A percentile compares a stretch with the other conserved stretches of the same genome.
Conservation (phyloP, 257 asterid species). For the Oldenlandia corymbosa region DNA sequence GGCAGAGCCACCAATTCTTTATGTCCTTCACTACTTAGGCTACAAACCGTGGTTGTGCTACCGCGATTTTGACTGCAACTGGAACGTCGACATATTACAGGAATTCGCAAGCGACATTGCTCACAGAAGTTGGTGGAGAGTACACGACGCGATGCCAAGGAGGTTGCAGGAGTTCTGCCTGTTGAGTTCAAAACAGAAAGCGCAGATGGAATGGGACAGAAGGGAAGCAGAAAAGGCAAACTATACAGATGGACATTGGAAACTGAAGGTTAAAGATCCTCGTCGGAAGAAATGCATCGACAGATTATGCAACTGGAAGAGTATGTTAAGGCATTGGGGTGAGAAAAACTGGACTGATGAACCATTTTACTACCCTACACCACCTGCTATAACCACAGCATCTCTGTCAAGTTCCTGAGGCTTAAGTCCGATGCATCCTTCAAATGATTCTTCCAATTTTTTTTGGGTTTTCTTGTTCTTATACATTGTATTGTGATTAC, state of each 20-base stretch:
- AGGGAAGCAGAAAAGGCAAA: slow-evolving; percentile 56
- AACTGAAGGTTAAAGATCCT: slow-evolving; percentile 35
- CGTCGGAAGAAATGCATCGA: slow-evolving; percentile 59
- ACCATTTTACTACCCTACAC: slow-evolving; percentile 32
- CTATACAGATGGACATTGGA: slow-evolving; percentile 68
- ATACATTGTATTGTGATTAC: neutral
- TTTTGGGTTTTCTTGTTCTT: no score
- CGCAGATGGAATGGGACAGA: slow-evolving; percentile 85
- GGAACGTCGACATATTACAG: slow-evolving; percentile 72
- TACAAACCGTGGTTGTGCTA: slow-evolving; percentile 87
- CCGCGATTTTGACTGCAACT: slow-evolving; percentile 82
- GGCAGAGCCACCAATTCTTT: slow-evolving; percentile 71
- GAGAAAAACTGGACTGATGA: slow-evolving; percentile 62
- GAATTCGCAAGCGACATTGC: slow-evolving; percentile 88
- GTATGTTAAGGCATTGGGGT: slow-evolving; percentile 84
- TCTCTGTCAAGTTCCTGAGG: slow-evolving; percentile 5
- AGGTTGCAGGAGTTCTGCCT: slow-evolving; percentile 50
- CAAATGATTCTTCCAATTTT: no score
- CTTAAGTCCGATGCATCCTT: neutral
- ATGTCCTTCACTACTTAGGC: slow-evolving; percentile 77
- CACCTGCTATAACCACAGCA: slow-evolving; percentile 25
- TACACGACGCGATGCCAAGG: slow-evolving; percentile 67
- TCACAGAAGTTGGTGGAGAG: slow-evolving; percentile 80
- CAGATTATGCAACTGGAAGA: slow-evolving; percentile 55
- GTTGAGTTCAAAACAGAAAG: slow-evolving; percentile 65